Base-by-base conservation (phyloP, 2,329 filamentous ascomycete genomes). In the Pestalotiopsis sp. region DNA sequence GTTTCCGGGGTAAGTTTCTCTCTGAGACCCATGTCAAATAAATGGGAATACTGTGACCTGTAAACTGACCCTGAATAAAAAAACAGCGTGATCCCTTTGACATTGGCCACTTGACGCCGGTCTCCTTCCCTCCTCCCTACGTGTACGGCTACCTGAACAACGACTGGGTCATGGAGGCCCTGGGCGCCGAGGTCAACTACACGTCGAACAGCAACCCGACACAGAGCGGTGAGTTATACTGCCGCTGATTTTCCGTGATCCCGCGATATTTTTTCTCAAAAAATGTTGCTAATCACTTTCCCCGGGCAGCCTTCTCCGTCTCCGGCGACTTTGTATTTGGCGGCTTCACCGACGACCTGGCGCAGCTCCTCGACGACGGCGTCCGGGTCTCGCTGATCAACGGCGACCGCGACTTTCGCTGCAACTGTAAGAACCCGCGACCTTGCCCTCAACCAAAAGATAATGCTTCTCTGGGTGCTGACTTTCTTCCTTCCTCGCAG, bases 131-230 rank as follows among this genome's bases (percentile, higher is more conserved):
- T 0, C 80, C 82, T 1, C 77, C 80, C n/a, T 88, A 84, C 73
- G 83, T 82, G 65, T 74, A 80, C 2, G 86, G 85, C 1, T 90
- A 80, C 73, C 78, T 91, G 60, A 88, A 86, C 74, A 81, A 84
- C 44, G 76, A 81, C 1, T 82, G 83, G 73, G 83, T 89, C 0
- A 88, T 89, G 73, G 75, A 77, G 4, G 85, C 83, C 0, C 81
- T 91, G 1, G 89, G 89, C 10, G 84, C 88, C 0, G 86, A 86
- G 0, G 75, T 89, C 38, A 90, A 90, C 75, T 89, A 83, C 77
- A 86, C 2, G 75, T 79, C 17, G 17, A 55, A 66, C 10, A 22
- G 22, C 64, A 60, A 58, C 38, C 52, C 52, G 1, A 48, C 40
- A 10, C 24, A 24, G 11, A 57, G 22, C 13, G 7, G 63, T 65